Conservation (phyloP, 1,139 yeast species). For the Insectozyma bohioensis region DNA sequence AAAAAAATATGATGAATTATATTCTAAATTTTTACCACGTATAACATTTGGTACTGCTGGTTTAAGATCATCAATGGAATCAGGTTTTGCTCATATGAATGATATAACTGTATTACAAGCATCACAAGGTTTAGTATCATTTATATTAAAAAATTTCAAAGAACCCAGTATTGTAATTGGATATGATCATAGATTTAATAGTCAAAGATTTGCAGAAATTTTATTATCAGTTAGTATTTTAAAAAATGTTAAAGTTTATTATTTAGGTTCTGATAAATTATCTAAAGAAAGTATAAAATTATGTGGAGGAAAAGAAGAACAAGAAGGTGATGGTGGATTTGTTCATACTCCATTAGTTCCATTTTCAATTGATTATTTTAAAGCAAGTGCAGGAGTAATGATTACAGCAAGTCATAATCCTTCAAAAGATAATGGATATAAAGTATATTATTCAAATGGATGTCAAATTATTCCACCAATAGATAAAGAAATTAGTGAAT, state of each 20-base stretch:
- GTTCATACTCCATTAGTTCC: constrained; percentile 96
- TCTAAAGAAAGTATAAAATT: constrained; percentile 29
- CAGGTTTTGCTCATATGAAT: constrained; percentile 89
- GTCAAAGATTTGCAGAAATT: constrained; percentile 74
- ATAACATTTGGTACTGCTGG: constrained; percentile 96
- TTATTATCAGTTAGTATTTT: constrained; percentile 72
- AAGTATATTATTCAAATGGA: constrained; percentile 90
- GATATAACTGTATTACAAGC: constrained; percentile 89
- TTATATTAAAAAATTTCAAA: constrained; percentile 31
- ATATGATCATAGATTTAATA: constrained; percentile 86
- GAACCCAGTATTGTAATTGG: constrained; percentile 66
- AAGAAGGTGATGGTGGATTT: constrained; percentile 17
- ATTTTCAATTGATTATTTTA: constrained; percentile 64
- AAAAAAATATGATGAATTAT: constrained; percentile 46
- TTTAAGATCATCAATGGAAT: constrained; percentile 80
- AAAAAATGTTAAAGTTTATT: constrained; percentile 70
- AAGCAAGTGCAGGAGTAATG: constrained; percentile 86
- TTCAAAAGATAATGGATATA: constrained; percentile 89
- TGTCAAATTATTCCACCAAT: constrained; percentile 96
- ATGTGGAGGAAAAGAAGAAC: constrained; percentile 10
- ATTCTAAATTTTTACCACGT: constrained; percentile 50
- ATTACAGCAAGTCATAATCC: constrained; percentile 97
- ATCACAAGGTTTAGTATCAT: constrained; percentile 82
- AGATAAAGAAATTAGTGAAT: constrained; percentile 67
- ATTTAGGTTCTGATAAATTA: constrained; percentile 44